These are phyloP conservation scores for Dictyostelium gargantuum DNA, from an alignment of 208 protist genomes.

Conservation along the genomic window DNA sequence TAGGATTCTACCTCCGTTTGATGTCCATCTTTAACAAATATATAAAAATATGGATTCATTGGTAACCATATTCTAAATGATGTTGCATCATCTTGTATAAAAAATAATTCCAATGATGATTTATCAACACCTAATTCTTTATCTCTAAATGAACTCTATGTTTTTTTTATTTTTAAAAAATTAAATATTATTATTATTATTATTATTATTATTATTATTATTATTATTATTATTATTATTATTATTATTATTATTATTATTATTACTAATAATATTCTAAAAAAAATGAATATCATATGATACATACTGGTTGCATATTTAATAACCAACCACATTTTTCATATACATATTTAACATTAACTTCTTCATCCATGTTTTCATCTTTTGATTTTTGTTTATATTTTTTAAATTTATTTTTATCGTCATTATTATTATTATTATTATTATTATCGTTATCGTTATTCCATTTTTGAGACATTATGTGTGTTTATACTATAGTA, in stretches of 20 bases:
- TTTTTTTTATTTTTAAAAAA: neutral
- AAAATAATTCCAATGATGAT: slow-evolving; percentile 86
- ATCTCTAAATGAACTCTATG: slow-evolving; percentile 62
- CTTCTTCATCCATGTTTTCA: neutral
- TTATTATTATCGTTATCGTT: neutral
- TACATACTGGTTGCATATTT: slow-evolving; percentile 83
- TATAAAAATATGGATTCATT: slow-evolving; percentile 89
- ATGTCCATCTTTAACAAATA: slow-evolving; percentile 84
- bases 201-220: neutral
- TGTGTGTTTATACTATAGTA: neutral
- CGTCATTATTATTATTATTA: neutral
- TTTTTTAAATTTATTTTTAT: too few relatives aligned
- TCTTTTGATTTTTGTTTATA: neutral
- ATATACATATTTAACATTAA: neutral
- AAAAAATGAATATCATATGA: neutral
- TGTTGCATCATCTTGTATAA: slow-evolving; percentile 85
- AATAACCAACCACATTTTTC: slow-evolving; percentile 79
- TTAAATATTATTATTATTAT: neutral
- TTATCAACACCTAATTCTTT: slow-evolving; percentile 68
- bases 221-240: neutral
- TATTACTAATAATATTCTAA: too few relatives aligned
- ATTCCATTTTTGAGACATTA: slow-evolving; percentile 6
- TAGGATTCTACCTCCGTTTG: slow-evolving; percentile 95
- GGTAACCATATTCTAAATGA: slow-evolving; percentile 82
- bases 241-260: neutral